phyloP scores from a whole-genome alignment of 306 rosid species.

The Cucurbita pepo region DNA sequence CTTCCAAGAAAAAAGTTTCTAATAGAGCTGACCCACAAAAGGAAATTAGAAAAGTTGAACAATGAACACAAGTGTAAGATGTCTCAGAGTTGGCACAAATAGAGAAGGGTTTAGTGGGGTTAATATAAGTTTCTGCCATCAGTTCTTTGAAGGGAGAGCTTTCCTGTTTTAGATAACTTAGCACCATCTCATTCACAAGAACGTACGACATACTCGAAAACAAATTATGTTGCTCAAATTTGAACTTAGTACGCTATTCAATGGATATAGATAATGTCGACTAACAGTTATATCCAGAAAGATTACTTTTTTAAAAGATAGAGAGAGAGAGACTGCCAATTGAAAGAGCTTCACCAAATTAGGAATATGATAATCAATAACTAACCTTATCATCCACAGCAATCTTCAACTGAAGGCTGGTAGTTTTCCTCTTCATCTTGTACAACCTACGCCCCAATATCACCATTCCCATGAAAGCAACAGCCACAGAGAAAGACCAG shows the following conservation, averaged over 20 bases:
- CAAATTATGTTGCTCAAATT: neutral
- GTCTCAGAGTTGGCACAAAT: neutral
- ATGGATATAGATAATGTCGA: neutral
- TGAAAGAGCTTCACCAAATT: neutral
- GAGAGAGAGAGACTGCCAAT: neutral
- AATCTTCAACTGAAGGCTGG: constrained; percentile 58
- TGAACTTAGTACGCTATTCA: neutral
- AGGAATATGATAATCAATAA: neutral
- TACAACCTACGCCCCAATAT: constrained; percentile 59
- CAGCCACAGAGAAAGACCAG: constrained; percentile 68
- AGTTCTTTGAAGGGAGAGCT: neutral
- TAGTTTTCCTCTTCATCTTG: constrained; percentile 62
- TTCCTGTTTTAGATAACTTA: neutral
- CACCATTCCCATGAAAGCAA: constrained; percentile 44
- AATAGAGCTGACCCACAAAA: neutral
- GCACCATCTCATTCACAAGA: neutral
- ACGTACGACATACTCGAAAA: neutral
- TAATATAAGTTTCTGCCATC: neutral
- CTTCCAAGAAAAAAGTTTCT: neutral
- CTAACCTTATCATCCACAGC: constrained; percentile 79
- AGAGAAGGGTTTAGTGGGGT: neutral
- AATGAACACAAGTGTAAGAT: neutral
- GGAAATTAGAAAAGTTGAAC: neutral
- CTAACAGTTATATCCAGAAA: neutral
- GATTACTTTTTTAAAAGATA: neutral